Evolutionary conservation across 139 green algal genomes (phyloP).

Genomic region (Desmodesmus armatus): DNA sequence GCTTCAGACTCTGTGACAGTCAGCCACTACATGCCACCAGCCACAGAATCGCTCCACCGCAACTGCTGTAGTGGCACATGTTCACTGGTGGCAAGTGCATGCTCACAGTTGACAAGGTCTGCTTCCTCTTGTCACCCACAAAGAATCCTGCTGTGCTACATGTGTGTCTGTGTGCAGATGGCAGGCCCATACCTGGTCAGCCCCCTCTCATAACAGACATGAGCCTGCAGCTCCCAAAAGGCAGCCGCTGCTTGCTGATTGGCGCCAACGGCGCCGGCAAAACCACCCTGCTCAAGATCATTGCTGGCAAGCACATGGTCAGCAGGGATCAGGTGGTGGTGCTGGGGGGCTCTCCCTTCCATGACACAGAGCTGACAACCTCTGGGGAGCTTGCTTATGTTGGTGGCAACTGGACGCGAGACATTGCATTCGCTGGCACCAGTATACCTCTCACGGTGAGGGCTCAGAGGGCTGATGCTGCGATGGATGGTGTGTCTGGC

Average conservation of each 20-base stretch:
- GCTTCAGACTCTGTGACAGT: not conserved
- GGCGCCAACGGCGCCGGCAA: conserved; percentile 93
- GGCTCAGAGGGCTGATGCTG: not conserved
- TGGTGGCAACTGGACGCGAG: conserved; percentile 93
- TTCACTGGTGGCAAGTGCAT: not conserved
- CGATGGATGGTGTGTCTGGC: too few species aligned
- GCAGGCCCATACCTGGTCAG: conserved; percentile 72
- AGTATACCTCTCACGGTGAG: conserved; percentile 85
- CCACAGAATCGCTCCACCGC: not conserved
- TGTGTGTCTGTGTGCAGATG: conserved; percentile 71
- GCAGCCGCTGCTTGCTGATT: conserved; percentile 84
- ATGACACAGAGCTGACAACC: conserved; percentile 88
- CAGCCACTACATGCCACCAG: not conserved
- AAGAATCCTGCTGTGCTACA: not conserved
- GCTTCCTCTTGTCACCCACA: not conserved
- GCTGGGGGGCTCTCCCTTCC: conserved; percentile 92
- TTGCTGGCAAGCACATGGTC: conserved; percentile 96
- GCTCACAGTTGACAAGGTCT: not conserved
- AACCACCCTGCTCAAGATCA: conserved; percentile 87
- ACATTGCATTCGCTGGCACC: conserved; percentile 94
- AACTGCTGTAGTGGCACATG: not conserved
- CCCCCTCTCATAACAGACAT: conserved; percentile 81
- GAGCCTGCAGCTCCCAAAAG: conserved; percentile 65
- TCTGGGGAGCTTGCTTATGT: conserved; percentile 91
- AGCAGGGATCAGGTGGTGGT: conserved; percentile 70